Conservation (phyloP, 2,329 filamentous ascomycete species). For the Epichloe aotearoae region DNA sequence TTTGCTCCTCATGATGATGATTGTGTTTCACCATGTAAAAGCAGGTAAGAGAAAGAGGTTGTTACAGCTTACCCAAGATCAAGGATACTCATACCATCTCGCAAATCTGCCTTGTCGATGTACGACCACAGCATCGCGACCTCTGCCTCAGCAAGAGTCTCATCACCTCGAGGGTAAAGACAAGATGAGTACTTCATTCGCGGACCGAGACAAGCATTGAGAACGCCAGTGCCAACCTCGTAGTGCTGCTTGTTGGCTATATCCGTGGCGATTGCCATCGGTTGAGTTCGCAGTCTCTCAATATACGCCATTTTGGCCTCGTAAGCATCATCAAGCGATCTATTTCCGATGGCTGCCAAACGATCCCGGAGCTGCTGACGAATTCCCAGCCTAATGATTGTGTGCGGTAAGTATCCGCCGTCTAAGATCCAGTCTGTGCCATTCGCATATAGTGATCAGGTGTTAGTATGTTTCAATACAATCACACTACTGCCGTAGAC, state of each 20-base stretch:
- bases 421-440: conserved; percentile 44
- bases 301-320: conserved; percentile 52
- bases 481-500: not conserved
- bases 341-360: conserved; percentile 38
- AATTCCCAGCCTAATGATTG: conserved; percentile 51
- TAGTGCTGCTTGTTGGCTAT: conserved; percentile 59
- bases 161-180: conserved; percentile 47
- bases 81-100: conserved; percentile 47
- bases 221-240: conserved; percentile 54
- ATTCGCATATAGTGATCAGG: not conserved
- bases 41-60: not conserved
- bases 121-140: conserved; percentile 52
- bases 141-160: conserved; percentile 54
- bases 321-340: conserved; percentile 38
- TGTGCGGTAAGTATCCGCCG: conserved; percentile 49
- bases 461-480: not conserved
- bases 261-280: conserved; percentile 56
- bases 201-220: conserved; percentile 48
- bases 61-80: conserved; percentile 40
- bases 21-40: not conserved
- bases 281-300: conserved; percentile 40
- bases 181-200: conserved; percentile 63
- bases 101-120: conserved; percentile 43
- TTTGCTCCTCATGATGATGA: not conserved
- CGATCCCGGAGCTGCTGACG: conserved; percentile 51